These are phyloP conservation scores for Papilionanthe hybrid DNA, from an alignment of 116 monocot genomes.

Conservation along the genomic window DNA sequence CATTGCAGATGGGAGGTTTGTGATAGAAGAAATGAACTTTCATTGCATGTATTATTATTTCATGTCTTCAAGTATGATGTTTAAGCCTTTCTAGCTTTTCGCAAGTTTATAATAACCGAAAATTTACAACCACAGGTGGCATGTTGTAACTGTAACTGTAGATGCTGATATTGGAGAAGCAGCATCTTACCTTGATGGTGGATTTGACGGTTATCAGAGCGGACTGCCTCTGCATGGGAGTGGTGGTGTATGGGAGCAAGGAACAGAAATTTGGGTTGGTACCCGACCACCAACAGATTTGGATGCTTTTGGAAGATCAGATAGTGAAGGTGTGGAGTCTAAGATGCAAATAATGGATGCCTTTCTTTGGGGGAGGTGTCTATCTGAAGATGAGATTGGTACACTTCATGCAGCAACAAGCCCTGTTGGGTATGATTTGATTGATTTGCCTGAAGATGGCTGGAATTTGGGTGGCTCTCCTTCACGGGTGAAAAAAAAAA, in stretches of 20 bases:
- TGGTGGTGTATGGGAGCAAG: conserved; percentile 67
- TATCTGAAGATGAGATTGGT: conserved; percentile 91
- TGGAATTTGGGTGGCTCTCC: conserved; percentile 79
- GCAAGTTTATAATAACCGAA: not conserved
- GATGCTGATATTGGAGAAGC: conserved; percentile 87
- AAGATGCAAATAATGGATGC: conserved; percentile 99
- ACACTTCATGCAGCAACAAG: conserved; percentile 51
- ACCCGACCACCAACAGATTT: conserved; percentile 83
- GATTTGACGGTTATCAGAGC: conserved; percentile 86
- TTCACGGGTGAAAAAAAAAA: conserved; percentile 57
- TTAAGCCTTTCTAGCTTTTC: not conserved
- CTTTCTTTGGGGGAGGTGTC: conserved; percentile 86
- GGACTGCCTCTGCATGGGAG: conserved; percentile 52
- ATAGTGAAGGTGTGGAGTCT: conserved; percentile 84
- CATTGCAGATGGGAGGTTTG: conserved; percentile 98
- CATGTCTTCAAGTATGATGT: not conserved
- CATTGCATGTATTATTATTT: not conserved
- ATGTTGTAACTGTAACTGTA: conserved; percentile 85
- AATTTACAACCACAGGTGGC: conserved; percentile 65
- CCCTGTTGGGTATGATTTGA: conserved; percentile 59
- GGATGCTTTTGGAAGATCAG: conserved; percentile 99
- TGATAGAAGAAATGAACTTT: not conserved
- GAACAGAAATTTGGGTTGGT: conserved; percentile 92
- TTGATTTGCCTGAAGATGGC: conserved; percentile 69
- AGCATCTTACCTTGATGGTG: conserved; percentile 83